These are phyloP conservation scores for Echeveria elegans DNA, from an alignment of 164 flowering plant genomes.

Conservation along the genomic window DNA sequence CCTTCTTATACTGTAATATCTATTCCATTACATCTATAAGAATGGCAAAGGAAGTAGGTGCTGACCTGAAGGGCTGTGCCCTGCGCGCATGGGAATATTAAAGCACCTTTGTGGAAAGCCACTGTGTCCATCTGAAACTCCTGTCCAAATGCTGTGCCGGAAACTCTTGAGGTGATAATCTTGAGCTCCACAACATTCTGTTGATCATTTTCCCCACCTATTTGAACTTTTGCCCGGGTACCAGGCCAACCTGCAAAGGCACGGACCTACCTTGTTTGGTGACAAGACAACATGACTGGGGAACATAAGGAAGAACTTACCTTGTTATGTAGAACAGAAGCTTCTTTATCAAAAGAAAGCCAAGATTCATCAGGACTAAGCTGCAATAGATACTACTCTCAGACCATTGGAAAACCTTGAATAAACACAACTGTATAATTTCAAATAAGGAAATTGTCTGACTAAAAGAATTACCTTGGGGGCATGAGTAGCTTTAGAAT, in stretches of 20 bases:
- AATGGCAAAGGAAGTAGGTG: not conserved
- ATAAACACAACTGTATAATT: not conserved
- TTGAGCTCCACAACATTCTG: constrained; percentile 49
- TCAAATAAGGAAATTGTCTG: not conserved
- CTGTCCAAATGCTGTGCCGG: constrained; percentile 8
- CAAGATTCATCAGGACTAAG: constrained; percentile 78
- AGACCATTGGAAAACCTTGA: not conserved
- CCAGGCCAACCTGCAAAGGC: constrained; percentile 99
- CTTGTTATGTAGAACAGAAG: constrained; percentile 55
- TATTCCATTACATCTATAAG: not conserved
- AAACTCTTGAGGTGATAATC: constrained; percentile 66
- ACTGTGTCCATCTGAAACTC: constrained; percentile 32
- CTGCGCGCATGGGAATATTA: constrained; percentile 71
- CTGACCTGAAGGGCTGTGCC: constrained; percentile 63
- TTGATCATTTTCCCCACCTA: constrained; percentile 27
- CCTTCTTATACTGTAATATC: not conserved
- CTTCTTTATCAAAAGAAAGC: constrained; percentile 76
- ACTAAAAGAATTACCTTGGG: constrained; percentile 50
- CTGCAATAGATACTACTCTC: constrained; percentile 29
- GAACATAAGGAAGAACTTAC: constrained; percentile 6
- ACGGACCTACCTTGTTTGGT: constrained; percentile 66
- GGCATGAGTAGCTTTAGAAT: constrained; percentile 77
- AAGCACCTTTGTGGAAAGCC: constrained; percentile 38
- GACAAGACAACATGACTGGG: constrained; percentile 14
- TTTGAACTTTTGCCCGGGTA: constrained; percentile 57